phyloP scores from a whole-genome alignment of 192 early-diverging fungal species.

The Entomortierella parvispora region DNA sequence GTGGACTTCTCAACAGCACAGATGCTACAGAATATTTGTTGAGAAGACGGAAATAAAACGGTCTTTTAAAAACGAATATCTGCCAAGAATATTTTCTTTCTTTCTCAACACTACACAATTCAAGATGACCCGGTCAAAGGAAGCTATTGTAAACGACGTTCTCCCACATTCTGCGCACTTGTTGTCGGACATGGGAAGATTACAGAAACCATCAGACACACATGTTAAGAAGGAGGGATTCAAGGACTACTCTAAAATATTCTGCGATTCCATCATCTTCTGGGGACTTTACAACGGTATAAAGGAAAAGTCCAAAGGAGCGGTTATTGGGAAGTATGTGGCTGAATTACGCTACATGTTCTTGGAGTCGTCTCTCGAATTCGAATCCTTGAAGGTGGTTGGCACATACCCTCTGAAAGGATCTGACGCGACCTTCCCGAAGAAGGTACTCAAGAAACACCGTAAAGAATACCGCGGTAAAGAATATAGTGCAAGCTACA shows the following conservation, averaged over 20 bases:
- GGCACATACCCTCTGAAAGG: no score
- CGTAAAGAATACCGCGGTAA: not conserved
- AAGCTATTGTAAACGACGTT: not conserved
- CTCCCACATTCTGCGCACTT: not conserved
- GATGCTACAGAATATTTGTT: no score
- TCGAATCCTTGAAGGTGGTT: not conserved
- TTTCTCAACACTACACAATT: no score
- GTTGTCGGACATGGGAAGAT: not conserved
- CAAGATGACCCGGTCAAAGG: not conserved
- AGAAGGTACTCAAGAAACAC: not conserved
- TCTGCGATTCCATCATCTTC: slow-evolving; percentile 1
- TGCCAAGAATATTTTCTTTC: no score
- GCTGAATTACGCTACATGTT: not conserved
- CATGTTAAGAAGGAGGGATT: not conserved
- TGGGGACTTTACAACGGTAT: not conserved
- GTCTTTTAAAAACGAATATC: no score
- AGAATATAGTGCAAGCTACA: no score
- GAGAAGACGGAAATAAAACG: no score
- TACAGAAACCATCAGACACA: not conserved
- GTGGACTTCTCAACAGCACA: no score
- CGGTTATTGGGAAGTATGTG: not conserved
- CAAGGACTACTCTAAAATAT: not conserved
- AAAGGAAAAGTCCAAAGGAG: not conserved
- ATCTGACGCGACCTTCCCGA: not conserved
- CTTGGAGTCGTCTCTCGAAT: not conserved